Evolutionary conservation across 768 basidiomycete genomes (phyloP), one percentile per base, ranked within the genome.

Genomic region (Austroboletus festivus): DNA sequence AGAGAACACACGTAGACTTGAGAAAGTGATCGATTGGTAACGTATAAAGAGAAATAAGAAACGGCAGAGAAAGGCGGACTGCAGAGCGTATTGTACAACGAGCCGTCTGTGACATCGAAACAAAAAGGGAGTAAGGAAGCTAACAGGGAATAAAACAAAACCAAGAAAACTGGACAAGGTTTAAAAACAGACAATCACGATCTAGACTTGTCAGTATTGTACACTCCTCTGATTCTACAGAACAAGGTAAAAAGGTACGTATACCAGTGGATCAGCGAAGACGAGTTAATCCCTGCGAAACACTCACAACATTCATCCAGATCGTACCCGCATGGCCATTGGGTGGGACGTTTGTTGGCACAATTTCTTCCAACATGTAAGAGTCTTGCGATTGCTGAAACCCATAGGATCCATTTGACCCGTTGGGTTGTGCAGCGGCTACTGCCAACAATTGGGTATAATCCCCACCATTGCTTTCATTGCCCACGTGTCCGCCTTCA

Each of bases 341-440:
- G 48, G 54, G 46, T n/a, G 66, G 68, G 24, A 55, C 38, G 39
- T 59, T 65, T 21, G 64, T 62, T 38, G 64, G 64, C 44, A 80
- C 79, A 51, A 80, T 78, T 69, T 86, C 85, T 60, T 87, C 86
- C 31, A 81, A 73, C 73, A 87, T 79, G 56, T 79, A 89, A 44
- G 80, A 73, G 44, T 86, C 82, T 47, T 81, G 79, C 12, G 75
- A 74, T 21, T 73, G 69, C 57, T 79, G 77, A 52, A 73, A 81
- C 44, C 76, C 80, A 59, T 77, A 78, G 38, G 77, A 71, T 8
- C 76, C 75, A 42, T 75, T 71, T 46, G 75, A 68, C 12, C 75
- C 75, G 37, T 76, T 73, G 35, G 80, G 79, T 15, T 79, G 79
- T 11, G 78, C 76, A 12, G 78, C 80, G 0, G 78, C 84, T 1